Evolutionary conservation across 306 rosid genomes (phyloP).

Genomic region (Mimosa bimucronata): DNA sequence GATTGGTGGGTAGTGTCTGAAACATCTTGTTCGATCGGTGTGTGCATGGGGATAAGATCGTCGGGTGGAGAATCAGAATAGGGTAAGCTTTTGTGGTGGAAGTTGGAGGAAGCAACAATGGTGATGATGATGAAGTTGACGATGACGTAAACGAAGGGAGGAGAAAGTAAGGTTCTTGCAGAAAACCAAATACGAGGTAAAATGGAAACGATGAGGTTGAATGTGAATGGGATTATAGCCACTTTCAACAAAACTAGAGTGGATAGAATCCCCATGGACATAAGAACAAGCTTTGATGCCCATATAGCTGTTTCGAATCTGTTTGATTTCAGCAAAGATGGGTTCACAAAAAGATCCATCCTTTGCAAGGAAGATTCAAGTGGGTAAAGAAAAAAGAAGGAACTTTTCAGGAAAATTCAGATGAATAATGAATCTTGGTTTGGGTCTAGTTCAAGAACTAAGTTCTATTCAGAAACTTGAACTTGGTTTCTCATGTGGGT

Average conservation of each 20-base stretch:
- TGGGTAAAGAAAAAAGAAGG: conserved; percentile 28
- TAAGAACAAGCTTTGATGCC: conserved; percentile 56
- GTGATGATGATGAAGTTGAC: conserved; percentile 81
- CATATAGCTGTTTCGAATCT: conserved; percentile 63
- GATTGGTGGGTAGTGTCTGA: conserved; percentile 21
- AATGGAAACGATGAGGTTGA: conserved; percentile 55
- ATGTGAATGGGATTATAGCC: conserved; percentile 63
- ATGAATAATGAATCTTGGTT: conserved; percentile 16
- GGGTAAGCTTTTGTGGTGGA: conserved; percentile 39
- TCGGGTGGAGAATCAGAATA: conserved; percentile 27
- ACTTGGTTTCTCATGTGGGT: conserved; percentile 3
- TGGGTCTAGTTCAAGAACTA: neutral
- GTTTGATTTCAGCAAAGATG: conserved; percentile 42
- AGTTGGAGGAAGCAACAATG: conserved; percentile 68
- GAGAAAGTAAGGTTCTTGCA: conserved; percentile 59
- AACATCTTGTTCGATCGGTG: neutral
- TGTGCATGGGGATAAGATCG: conserved; percentile 24
- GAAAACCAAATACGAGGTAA: conserved; percentile 67
- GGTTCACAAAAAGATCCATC: conserved; percentile 56
- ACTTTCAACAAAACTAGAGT: conserved; percentile 63
- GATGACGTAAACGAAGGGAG: conserved; percentile 64
- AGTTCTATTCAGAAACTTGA: conserved; percentile 19
- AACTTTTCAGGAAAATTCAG: conserved; percentile 29
- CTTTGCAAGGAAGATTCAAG: conserved; percentile 19
- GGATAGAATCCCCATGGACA: conserved; percentile 63